Evolutionary conservation across 106 monocot species (phyloP).

Genomic region (Gastrodia elata): DNA sequence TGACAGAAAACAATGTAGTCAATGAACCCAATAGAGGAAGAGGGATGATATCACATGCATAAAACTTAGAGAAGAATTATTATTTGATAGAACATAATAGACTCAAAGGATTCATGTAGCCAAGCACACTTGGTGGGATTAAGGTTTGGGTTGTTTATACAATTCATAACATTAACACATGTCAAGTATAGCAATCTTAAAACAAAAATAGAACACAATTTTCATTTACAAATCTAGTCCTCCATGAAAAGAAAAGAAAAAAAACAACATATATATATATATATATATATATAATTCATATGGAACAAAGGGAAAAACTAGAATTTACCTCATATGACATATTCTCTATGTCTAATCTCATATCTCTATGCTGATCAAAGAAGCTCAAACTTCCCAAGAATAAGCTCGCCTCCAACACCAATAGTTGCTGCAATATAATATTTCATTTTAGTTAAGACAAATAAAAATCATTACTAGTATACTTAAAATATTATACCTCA

Average conservation of each 20-base stretch:
- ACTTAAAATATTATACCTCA: constrained; percentile 37
- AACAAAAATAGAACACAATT: background rate
- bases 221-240: background rate
- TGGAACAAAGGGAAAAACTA: background rate
- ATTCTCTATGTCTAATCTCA: constrained; percentile 93
- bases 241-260: background rate
- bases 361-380: constrained; percentile 69
- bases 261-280: background rate
- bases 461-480: background rate
- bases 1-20: no score
- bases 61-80: no score
- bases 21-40: no score
- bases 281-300: background rate
- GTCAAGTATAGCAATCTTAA: background rate
- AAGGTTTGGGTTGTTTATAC: no score
- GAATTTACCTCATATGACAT: constrained; percentile 82
- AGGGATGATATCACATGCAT: no score
- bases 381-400: constrained; percentile 39
- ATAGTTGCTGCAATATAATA: constrained; percentile 42
- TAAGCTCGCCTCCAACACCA: constrained; percentile 48
- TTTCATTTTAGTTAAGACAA: background rate
- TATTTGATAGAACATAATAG: no score
- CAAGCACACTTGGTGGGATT: no score
- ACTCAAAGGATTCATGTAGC: no score
- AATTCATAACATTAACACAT: background rate